phyloP scores from a whole-genome alignment of 2,329 filamentous ascomycete genomes.

The Aspergillus calidoustus region DNA sequence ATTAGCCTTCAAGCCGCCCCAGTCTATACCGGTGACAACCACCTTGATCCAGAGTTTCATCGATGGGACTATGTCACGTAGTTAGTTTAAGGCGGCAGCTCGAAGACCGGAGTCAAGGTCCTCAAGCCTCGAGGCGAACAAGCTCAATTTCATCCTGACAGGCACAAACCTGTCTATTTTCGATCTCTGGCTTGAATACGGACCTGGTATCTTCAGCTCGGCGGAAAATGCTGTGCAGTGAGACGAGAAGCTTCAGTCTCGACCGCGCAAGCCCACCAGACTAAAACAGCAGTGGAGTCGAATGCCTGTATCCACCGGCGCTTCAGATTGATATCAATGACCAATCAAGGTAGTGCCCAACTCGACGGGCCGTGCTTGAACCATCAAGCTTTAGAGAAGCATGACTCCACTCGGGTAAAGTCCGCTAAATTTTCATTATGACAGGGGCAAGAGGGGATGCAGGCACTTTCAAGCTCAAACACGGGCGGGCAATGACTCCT shows the following conservation, averaged over 20 bases:
- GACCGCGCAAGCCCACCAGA: background rate
- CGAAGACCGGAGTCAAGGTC: background rate
- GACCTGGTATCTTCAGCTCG: background rate
- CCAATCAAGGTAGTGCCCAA: background rate
- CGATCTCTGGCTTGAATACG: background rate
- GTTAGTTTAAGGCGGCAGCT: no score
- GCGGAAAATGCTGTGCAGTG: background rate
- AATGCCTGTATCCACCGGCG: slow-evolving; percentile 2
- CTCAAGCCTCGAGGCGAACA: background rate
- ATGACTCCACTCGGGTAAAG: slow-evolving; percentile 3
- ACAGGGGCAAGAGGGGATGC: background rate
- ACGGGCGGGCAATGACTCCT: background rate
- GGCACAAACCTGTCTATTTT: background rate
- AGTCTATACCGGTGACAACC: no score
- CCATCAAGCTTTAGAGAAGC: slow-evolving; percentile 7
- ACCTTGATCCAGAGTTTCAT: no score
- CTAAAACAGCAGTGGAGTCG: background rate
- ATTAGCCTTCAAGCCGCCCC: no score
- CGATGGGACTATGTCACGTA: no score
- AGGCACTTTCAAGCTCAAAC: slow-evolving; percentile 8
- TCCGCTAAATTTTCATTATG: background rate
- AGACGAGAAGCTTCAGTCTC: background rate
- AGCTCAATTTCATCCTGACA: slow-evolving; percentile 1
- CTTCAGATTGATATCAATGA: background rate
- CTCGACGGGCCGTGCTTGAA: background rate